Percentiles rank a stretch among this genome's conserved stretches.
phyloP scores from a whole-genome alignment of 179 eudicot species.

The Spergularia azorica region DNA sequence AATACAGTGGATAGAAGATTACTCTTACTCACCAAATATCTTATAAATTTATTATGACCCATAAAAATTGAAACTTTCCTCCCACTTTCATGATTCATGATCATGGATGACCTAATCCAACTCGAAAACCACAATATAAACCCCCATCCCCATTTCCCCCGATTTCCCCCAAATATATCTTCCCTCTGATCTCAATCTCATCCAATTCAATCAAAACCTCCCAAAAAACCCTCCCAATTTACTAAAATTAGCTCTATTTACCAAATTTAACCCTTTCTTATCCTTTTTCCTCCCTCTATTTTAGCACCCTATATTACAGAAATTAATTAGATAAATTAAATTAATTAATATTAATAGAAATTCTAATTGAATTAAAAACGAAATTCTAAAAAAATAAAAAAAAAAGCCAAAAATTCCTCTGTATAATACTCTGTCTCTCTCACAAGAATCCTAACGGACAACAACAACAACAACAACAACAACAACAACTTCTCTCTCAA shows the following conservation, averaged over 20 bases:
- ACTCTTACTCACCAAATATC: too few species aligned
- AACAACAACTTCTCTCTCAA: slow-evolving; percentile 21
- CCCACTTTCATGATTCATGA: neutral
- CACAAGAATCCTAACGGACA: slow-evolving; percentile 31
- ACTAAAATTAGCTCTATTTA: neutral
- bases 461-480: too few species aligned
- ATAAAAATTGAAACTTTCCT: neutral
- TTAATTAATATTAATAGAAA: neutral
- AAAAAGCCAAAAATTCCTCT: neutral
- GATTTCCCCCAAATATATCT: too few species aligned
- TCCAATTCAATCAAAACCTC: neutral
- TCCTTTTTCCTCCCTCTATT: neutral
- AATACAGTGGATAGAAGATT: too few species aligned
- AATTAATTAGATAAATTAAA: neutral
- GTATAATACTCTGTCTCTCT: slow-evolving; percentile 1
- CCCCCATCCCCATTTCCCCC: neutral
- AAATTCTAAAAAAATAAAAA: too few species aligned
- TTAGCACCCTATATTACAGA: neutral
- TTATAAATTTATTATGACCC: neutral
- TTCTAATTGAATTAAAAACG: neutral
- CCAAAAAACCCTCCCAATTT: neutral
- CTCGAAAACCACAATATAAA: slow-evolving; percentile 19
- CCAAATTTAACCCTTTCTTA: too few species aligned
- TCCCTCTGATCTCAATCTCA: too few species aligned
- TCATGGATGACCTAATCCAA: slow-evolving; percentile 16